A percentile compares a stretch with the other conserved stretches of the same genome.
Evolutionary conservation across 2,329 filamentous ascomycete genomes (phyloP).

Genomic region (Coniochaeta sp.): DNA sequence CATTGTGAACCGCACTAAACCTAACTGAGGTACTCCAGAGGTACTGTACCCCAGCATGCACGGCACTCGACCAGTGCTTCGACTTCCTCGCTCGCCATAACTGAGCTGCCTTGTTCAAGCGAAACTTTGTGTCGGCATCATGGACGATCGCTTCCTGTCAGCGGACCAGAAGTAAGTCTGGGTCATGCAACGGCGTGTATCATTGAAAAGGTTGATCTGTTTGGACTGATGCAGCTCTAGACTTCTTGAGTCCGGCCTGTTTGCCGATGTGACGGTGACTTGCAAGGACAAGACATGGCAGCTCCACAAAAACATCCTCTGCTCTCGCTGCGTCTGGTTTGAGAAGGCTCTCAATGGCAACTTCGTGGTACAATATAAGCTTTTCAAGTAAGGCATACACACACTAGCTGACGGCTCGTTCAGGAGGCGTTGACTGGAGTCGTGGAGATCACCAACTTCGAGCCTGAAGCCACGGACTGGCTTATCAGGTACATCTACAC

Average conservation of each 20-base stretch:
- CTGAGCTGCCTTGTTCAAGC: too few relatives aligned
- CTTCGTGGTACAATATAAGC: slow-evolving; percentile 6
- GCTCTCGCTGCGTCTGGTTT: slow-evolving; percentile 17
- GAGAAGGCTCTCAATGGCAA: slow-evolving; percentile 14
- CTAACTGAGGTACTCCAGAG: too few relatives aligned
- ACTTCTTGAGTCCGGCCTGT: slow-evolving; percentile 11
- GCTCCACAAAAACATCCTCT: slow-evolving; percentile 17
- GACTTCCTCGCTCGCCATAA: too few relatives aligned
- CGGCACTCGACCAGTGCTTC: too few relatives aligned
- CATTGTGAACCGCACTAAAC: too few relatives aligned
- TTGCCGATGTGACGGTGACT: slow-evolving; percentile 14
- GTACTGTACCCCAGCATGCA: too few relatives aligned
- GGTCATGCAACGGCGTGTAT: not conserved
- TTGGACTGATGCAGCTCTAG: not conserved
- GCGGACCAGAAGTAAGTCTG: slow-evolving; percentile 7
- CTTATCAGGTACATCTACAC: slow-evolving; percentile 17
- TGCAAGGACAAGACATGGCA: slow-evolving; percentile 15
- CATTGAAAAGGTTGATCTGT: not conserved
- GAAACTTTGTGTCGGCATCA: not conserved
- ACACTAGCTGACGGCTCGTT: not conserved
- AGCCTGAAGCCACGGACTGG: slow-evolving; percentile 10
- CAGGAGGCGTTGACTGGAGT: slow-evolving; percentile 12
- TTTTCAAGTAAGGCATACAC: not conserved
- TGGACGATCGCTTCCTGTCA: slow-evolving; percentile 7
- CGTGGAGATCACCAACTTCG: slow-evolving; percentile 13